These are phyloP conservation scores for Trichaptum fuscoviolaceum DNA, from an alignment of 768 basidiomycete genomes.

Conservation along the genomic window DNA sequence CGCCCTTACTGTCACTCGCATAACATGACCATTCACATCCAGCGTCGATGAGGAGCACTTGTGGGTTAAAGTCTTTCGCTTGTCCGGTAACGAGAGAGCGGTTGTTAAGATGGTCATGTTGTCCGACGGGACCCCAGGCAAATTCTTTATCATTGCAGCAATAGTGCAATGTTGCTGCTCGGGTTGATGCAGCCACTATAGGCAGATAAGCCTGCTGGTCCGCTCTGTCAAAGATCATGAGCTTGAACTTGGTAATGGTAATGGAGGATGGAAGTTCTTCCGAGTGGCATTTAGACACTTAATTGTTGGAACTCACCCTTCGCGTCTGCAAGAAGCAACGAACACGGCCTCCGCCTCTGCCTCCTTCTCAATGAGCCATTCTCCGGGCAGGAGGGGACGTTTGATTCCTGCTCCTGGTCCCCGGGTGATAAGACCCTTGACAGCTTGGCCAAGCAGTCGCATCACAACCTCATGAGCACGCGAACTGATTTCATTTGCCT, in stretches of 20 bases:
- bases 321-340: slow-evolving; percentile 80
- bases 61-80: slow-evolving; percentile 43
- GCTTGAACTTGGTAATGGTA: neutral
- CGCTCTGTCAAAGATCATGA: slow-evolving; percentile 40
- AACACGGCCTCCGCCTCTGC: slow-evolving; percentile 93
- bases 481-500: slow-evolving; percentile 83
- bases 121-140: slow-evolving; percentile 71
- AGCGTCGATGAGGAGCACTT: slow-evolving; percentile 89
- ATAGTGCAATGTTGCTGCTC: slow-evolving; percentile 90
- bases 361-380: slow-evolving; percentile 91
- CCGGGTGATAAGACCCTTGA: slow-evolving; percentile 47
- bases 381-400: slow-evolving; percentile 57
- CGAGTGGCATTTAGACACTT: too few species aligned
- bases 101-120: slow-evolving; percentile 49
- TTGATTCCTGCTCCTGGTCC: slow-evolving; percentile 34
- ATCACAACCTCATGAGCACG: slow-evolving; percentile 90
- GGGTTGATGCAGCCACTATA: slow-evolving; percentile 82
- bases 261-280: neutral
- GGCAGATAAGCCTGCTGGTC: slow-evolving; percentile 89
- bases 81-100: slow-evolving; percentile 32
- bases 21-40: slow-evolving; percentile 85
- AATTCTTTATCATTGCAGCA: slow-evolving; percentile 89
- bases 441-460: slow-evolving; percentile 78
- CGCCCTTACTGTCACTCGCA: slow-evolving; percentile 51
- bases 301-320: slow-evolving; percentile 55